Conservation (phyloP, 495 filamentous ascomycete genomes). For the Podospora australis region DNA sequence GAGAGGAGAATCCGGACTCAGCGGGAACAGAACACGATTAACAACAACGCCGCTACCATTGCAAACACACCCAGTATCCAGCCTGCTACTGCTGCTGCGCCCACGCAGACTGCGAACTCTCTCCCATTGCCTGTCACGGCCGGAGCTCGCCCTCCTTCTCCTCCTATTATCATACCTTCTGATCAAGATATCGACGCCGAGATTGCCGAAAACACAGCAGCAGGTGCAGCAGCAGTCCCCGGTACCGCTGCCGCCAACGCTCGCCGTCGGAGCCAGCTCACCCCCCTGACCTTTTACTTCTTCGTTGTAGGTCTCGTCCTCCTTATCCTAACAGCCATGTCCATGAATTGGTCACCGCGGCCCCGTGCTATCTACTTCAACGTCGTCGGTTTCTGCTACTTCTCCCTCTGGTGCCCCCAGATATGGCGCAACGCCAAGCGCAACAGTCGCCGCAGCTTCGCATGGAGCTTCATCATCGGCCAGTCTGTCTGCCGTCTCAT, state of each 20-base stretch:
- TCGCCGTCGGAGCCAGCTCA: constrained; percentile 43
- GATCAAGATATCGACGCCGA: constrained; percentile 71
- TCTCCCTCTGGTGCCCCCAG: constrained; percentile 89
- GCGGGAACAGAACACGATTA: constrained; percentile 33
- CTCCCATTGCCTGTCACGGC: constrained; percentile 63
- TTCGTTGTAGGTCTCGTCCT: constrained; percentile 63
- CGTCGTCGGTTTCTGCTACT: constrained; percentile 59
- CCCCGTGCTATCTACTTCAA: constrained; percentile 66
- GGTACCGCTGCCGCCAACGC: constrained; percentile 1
- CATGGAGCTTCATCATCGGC: constrained; percentile 82
- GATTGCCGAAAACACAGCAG: constrained; percentile 39
- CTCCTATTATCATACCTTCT: constrained; percentile 71
- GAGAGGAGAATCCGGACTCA: constrained; percentile 51
- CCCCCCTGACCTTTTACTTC: constrained; percentile 73
- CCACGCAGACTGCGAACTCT: constrained; percentile 32
- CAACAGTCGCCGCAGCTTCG: constrained; percentile 81
- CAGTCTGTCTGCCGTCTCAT: constrained; percentile 69
- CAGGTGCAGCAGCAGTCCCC: constrained; percentile 24
- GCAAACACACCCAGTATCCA: constrained; percentile 7
- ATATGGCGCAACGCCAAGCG: constrained; percentile 84
- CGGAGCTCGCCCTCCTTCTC: constrained; percentile 26
- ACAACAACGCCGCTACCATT: constrained; percentile 28
- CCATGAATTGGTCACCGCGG: constrained; percentile 65
- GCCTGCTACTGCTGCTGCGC: constrained; percentile 17
- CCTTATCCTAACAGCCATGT: constrained; percentile 69